These are phyloP conservation scores for Trichoderma pleuroti DNA, from an alignment of 2,329 filamentous ascomycete species.

Conservation along the genomic window DNA sequence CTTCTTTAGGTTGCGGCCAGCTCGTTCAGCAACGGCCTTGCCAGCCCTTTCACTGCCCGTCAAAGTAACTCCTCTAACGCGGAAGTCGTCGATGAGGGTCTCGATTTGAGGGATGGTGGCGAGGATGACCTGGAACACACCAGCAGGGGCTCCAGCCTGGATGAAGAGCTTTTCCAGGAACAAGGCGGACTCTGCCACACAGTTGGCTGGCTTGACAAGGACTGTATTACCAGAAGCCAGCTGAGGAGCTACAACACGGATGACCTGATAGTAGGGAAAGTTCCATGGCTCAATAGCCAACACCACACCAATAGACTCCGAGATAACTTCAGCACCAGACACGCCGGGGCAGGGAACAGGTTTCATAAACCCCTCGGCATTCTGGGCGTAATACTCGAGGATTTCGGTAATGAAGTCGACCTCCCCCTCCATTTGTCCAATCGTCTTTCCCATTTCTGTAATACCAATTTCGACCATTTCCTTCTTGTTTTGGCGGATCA, in stretches of 20 bases:
- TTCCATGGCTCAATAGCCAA: conserved; percentile 71
- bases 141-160: conserved; percentile 69
- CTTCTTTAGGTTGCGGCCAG: conserved; percentile 63
- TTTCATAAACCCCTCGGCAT: not conserved
- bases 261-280: conserved; percentile 70
- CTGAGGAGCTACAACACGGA: conserved; percentile 72
- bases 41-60: conserved; percentile 12
- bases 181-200: conserved; percentile 64
- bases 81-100: conserved; percentile 31
- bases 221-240: conserved; percentile 65
- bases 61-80: conserved; percentile 1
- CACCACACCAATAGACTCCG: conserved; percentile 9
- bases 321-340: not conserved
- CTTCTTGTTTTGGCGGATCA: conserved; percentile 1
- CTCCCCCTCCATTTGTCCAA: not conserved
- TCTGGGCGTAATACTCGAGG: conserved; percentile 4
- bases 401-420: not conserved
- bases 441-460: conserved; percentile 8
- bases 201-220: conserved; percentile 67
- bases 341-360: not conserved
- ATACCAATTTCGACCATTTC: not conserved
- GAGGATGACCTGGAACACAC: conserved; percentile 64
- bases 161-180: conserved; percentile 59
- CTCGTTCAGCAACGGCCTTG: conserved; percentile 60
- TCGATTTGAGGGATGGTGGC: conserved; percentile 20